These are phyloP conservation scores for Pichia paraexigua DNA, from an alignment of 805 yeast species.

Conservation along the genomic window DNA sequence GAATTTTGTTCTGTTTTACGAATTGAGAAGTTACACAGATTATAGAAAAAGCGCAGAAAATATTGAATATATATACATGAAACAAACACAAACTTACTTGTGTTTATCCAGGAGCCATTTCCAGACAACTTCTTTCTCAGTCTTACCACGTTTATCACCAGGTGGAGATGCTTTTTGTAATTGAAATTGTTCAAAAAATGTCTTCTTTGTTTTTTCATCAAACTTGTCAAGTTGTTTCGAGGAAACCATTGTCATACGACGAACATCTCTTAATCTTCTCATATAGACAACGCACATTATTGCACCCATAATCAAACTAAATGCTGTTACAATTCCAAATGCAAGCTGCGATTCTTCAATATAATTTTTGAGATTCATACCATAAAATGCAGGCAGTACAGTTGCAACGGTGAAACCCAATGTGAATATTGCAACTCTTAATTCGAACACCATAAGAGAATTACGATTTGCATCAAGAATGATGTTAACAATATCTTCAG, in stretches of 20 bases:
- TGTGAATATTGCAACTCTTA: slow-evolving; percentile 76
- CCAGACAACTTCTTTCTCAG: slow-evolving; percentile 42
- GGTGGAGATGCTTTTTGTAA: neutral
- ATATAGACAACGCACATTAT: slow-evolving; percentile 49
- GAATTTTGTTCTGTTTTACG: neutral
- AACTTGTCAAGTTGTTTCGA: slow-evolving; percentile 22
- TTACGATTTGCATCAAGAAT: slow-evolving; percentile 88
- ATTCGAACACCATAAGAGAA: slow-evolving; percentile 77
- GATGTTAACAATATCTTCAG: slow-evolving; percentile 89
- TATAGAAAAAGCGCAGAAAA: neutral
- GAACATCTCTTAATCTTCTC: slow-evolving; percentile 50
- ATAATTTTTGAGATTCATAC: slow-evolving; percentile 76
- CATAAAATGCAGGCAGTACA: slow-evolving; percentile 78
- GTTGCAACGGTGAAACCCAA: slow-evolving; percentile 83
- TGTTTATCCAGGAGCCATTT: slow-evolving; percentile 47
- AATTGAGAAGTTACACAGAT: neutral
- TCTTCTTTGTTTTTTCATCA: slow-evolving; percentile 19
- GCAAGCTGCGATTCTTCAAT: slow-evolving; percentile 63
- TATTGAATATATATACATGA: neutral
- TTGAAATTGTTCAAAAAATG: slow-evolving; percentile 11
- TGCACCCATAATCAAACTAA: slow-evolving; percentile 48
- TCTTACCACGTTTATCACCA: slow-evolving; percentile 2
- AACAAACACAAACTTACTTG: neutral
- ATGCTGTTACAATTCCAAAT: slow-evolving; percentile 46
- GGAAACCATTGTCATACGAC: slow-evolving; percentile 55